Conservation (phyloP, 129 eudicot genomes). For the Helianthus annuus region DNA sequence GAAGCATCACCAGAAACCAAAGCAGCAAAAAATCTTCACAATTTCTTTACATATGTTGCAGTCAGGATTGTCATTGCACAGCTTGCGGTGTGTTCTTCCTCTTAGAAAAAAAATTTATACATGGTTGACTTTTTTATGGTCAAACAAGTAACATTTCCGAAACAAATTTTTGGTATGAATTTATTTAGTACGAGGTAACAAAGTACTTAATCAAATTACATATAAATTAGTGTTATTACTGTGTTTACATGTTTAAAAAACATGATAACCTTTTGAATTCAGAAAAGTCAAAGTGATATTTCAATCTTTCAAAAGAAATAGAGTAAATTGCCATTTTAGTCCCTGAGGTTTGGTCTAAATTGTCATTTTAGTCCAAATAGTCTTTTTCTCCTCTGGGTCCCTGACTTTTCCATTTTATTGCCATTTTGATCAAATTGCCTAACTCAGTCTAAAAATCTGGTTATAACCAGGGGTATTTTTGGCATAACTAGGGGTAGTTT, state of each 20-base stretch:
- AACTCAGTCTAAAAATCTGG: no score
- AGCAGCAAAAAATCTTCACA: slow-evolving; percentile 84
- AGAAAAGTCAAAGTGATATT: background rate
- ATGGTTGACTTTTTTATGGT: slow-evolving; percentile 22
- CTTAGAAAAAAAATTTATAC: background rate
- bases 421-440: no score
- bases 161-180: background rate
- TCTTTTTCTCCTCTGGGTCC: no score
- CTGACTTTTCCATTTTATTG: no score
- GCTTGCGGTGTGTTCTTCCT: slow-evolving; percentile 60
- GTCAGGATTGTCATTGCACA: slow-evolving; percentile 80
- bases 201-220: background rate
- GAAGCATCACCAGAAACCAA: slow-evolving; percentile 93
- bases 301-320: background rate
- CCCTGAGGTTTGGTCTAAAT: no score
- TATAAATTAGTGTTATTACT: background rate
- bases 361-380: no score
- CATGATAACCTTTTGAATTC: background rate
- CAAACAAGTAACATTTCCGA: slow-evolving; percentile 7
- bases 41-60: slow-evolving; percentile 84
- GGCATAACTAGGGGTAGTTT: no score
- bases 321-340: no score
- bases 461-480: no score
- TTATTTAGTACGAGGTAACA: background rate
- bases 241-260: background rate